Conservation (phyloP, 345 rosid species). For the Trapa incisa region DNA sequence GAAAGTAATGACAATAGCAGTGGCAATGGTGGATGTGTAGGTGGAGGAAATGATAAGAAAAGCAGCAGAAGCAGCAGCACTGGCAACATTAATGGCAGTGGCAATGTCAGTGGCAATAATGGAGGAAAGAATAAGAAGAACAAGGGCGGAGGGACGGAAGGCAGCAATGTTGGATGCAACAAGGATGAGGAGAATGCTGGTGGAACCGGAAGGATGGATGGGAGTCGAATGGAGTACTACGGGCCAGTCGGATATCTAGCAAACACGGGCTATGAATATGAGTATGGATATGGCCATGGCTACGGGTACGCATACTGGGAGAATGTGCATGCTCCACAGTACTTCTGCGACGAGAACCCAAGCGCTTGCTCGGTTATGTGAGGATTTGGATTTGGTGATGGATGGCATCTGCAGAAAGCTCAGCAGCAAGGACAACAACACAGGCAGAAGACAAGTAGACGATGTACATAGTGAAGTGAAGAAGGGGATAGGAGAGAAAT, state of each 20-base stretch:
- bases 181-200: background rate
- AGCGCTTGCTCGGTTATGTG: constrained; percentile 19
- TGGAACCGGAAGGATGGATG: constrained; percentile 2
- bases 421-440: background rate
- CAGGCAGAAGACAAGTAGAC: too few relatives aligned
- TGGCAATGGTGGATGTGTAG: too few relatives aligned
- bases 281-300: background rate
- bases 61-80: background rate
- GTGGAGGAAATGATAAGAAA: too few relatives aligned
- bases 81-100: background rate
- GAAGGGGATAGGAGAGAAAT: too few relatives aligned
- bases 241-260: constrained; percentile 6
- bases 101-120: constrained; percentile 6
- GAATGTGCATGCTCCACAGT: constrained; percentile 6
- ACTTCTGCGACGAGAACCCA: constrained; percentile 20
- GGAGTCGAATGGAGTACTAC: constrained; percentile 8
- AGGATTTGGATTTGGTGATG: background rate
- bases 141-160: constrained; percentile 6
- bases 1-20: too few relatives aligned
- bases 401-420: background rate
- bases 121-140: constrained; percentile 12
- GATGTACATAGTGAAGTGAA: too few relatives aligned
- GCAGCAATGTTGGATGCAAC: background rate
- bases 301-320: background rate
- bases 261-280: background rate